Evolutionary conservation across 1,284 basidiomycete species (phyloP).

Genomic region (Cutaneotrichosporon mucoides): DNA sequence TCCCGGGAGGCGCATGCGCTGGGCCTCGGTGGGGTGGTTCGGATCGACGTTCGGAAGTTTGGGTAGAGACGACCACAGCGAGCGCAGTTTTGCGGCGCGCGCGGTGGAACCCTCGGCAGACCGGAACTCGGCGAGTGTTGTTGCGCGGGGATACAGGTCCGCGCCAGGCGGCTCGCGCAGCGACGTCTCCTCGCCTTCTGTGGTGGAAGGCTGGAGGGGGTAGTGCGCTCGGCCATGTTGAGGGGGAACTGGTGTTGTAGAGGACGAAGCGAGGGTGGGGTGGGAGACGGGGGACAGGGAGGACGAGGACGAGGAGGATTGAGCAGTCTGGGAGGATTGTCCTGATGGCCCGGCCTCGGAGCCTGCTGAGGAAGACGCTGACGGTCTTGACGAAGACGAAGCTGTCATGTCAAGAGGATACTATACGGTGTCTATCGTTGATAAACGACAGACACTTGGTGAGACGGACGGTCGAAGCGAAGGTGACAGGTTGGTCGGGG

Average conservation of each 20-base stretch:
- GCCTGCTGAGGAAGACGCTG: too few species aligned
- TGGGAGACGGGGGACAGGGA: neutral
- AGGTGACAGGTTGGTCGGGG: too few species aligned
- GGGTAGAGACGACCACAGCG: conserved; percentile 47
- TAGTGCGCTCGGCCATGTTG: conserved; percentile 9
- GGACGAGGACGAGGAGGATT: too few species aligned
- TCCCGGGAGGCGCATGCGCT: conserved; percentile 44
- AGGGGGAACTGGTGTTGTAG: conserved; percentile 3
- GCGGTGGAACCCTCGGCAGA: conserved; percentile 37
- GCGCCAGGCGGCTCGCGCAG: conserved; percentile 16
- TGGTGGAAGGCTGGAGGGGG: conserved; percentile 2
- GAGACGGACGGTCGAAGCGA: too few species aligned
- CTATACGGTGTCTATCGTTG: too few species aligned
- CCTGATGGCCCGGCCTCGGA: too few species aligned
- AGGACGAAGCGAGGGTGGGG: neutral
- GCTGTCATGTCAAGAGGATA: too few species aligned
- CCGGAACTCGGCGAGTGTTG: conserved; percentile 44
- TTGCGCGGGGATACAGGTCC: conserved; percentile 9
- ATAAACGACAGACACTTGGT: too few species aligned
- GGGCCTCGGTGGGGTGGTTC: conserved; percentile 32
- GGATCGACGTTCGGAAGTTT: conserved; percentile 29
- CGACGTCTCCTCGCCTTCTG: conserved; percentile 1
- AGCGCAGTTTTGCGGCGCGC: conserved; percentile 41
- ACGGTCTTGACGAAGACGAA: too few species aligned
- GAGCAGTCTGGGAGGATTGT: too few species aligned